Conservation (phyloP, 2,329 filamentous ascomycete species). For the Pseudopithomyces maydicus region DNA sequence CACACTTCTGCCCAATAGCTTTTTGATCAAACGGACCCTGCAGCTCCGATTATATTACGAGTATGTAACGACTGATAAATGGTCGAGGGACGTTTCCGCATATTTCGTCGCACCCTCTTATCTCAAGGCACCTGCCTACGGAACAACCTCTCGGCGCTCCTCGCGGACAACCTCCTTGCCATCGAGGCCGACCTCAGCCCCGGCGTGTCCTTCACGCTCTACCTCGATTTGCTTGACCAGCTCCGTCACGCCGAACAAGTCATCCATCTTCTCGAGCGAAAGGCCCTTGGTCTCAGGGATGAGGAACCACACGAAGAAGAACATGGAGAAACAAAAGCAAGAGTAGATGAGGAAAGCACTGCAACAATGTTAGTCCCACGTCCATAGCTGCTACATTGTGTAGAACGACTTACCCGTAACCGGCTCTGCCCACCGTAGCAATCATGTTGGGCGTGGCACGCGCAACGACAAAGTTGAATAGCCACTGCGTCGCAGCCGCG, state of each 20-base stretch:
- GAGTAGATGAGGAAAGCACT: conserved; percentile 74
- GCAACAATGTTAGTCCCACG: conserved; percentile 40
- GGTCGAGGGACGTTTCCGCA: background rate
- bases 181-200: conserved; percentile 34
- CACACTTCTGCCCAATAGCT: background rate
- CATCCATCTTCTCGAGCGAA: conserved; percentile 68
- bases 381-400: conserved; percentile 24
- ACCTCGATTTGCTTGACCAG: conserved; percentile 44
- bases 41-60: background rate
- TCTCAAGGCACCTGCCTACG: background rate
- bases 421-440: conserved; percentile 55
- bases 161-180: conserved; percentile 32
- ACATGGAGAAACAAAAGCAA: conserved; percentile 68
- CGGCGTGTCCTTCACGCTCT: conserved; percentile 32
- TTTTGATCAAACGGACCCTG: background rate
- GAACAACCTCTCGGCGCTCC: conserved; percentile 32
- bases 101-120: background rate
- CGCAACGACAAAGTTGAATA: conserved; percentile 76
- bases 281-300: conserved; percentile 75
- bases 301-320: conserved; percentile 68
- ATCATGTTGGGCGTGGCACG: conserved; percentile 72
- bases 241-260: conserved; percentile 66
- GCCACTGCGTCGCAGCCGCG: conserved; percentile 71
- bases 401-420: conserved; percentile 52
- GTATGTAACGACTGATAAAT: background rate